Evolutionary conservation across 176 grass and related monocot genomes (phyloP), one percentile per base, ranked within the genome.

Genomic region (Hyparrhenia diplandra): DNA sequence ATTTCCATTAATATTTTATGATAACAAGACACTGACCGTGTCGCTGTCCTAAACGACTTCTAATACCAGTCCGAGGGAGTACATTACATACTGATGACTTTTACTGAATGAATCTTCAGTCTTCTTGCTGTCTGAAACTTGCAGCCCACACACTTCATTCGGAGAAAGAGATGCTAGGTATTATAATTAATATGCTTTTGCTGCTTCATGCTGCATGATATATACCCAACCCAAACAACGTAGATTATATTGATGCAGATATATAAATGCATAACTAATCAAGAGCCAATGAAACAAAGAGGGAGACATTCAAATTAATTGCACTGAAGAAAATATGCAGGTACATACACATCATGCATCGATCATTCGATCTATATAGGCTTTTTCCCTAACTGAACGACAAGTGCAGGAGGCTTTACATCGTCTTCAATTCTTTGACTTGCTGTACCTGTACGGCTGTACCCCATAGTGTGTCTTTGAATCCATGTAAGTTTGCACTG

Each of bases 161-260:
- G 42, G 42, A 74, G 71, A 74, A n/a, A 74, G 29, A 34, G 71
- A 67, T 24, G 43, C 45, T 67, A 54, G 63, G 37, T 67, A 54
- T 80, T 52, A 37, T 51, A 37, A 1, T 75, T 14, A 39, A 8
- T 86, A 25, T 65, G 37, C 42, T 46, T 5, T 1, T 13, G 61
- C 31, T 71, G 64, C 69, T 23, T 40, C 8, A 25, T 40, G 64
- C 29, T 23, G 10, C 65, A 6, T 71, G 41, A 79, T 80, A 75
- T 34, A n/a, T n/a, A n/a, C 31, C 64, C 58, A 76, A 81, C 64
- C 82, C 75, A n/a, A 42, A 10, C 21, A 57, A 27, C 24, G 59
- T 62, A 88, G 46, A n/a, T n/a, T n/a, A n/a, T n/a, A 34, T 52
- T 76, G 83, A 82, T 77, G 82, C 71, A 58, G 72, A 76, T 85